Base-by-base conservation (phyloP, 768 basidiomycete species). In the Tricholoma flavovirens region DNA sequence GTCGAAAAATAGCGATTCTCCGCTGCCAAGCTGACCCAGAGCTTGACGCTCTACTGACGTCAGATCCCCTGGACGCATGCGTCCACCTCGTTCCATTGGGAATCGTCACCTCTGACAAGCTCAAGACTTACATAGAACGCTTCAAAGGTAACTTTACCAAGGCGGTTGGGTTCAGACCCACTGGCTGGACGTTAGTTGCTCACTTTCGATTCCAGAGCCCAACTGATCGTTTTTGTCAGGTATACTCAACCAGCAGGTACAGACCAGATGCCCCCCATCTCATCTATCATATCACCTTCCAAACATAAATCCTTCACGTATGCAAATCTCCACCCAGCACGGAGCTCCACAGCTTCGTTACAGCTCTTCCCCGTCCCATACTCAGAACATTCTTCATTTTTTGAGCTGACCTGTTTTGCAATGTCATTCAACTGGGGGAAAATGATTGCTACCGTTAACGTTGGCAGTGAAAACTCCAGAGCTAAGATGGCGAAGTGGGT, bases 391-490 rank as follows among this genome's bases (percentile, higher is more conserved):
- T 93, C 90, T 30, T 93, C 90, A 32, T 98, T 98, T 71, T 91
- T 90, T 63, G 96, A 98, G 71, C 76, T 96, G 60, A 96, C 93
- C 10, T 95, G 93, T 68, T 98, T 98, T 68, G 93, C 93, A 4
- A 80, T 98, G 71, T 93, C 90, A 17, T 77, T 93, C 42, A 82
- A 83, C 59, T 96, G 86, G 88, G 78, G 73, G 0, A 87, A 83
- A 67, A 96, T 98, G 80, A 95, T 98, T 63, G 90, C 97, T 9
- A 98, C 97, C 0, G 97, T 95, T 36, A 96, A 94, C 61, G 86
- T 95, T 1, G 88, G 86, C 17, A 90, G 76, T 56, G 82, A 85
- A 62, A 69, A 60, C 6, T 85, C 89, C 30, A 75, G 95, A 52
- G 83, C 75, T 5, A 98, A 91, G 77, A 97, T 98, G 88, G 75